These are phyloP conservation scores for Aureobasidium sp. DNA, from an alignment of 2,329 filamentous ascomycete species.

Conservation along the genomic window DNA sequence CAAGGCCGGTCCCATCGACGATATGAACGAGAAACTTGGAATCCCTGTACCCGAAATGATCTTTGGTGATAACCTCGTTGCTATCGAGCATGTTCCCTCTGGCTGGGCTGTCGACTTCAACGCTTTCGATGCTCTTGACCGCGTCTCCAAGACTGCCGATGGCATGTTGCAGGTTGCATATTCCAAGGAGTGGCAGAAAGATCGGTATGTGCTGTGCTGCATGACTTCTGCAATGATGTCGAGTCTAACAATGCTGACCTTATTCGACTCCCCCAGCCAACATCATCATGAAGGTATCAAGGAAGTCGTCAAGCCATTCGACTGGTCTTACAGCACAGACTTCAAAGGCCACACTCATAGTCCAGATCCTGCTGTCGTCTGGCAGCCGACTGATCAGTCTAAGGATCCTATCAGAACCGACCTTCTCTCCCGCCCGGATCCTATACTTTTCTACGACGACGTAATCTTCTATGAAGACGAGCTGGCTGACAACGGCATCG, in stretches of 20 bases:
- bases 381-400: constrained; percentile 24
- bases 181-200: constrained; percentile 76
- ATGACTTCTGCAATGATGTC: constrained; percentile 22
- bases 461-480: constrained; percentile 96
- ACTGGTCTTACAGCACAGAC: constrained; percentile 93
- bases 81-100: constrained; percentile 62
- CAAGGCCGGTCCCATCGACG: constrained; percentile 82
- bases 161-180: constrained; percentile 92
- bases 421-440: constrained; percentile 78
- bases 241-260: constrained; percentile 1
- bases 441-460: constrained; percentile 94
- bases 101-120: constrained; percentile 76
- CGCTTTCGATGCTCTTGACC: constrained; percentile 77
- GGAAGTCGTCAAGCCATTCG: constrained; percentile 90
- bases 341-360: constrained; percentile 62
- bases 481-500: constrained; percentile 94
- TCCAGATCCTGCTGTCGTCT: constrained; percentile 14
- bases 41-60: constrained; percentile 98
- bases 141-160: constrained; percentile 86
- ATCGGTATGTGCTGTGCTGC: constrained; percentile 43
- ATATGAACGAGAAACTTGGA: constrained; percentile 65
- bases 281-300: constrained; percentile 79
- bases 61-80: constrained; percentile 86
- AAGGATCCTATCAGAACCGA: constrained; percentile 66
- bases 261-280: constrained; percentile 42